Base-by-base conservation (phyloP, 2,329 filamentous ascomycete genomes). In the Daldinia sp. region DNA sequence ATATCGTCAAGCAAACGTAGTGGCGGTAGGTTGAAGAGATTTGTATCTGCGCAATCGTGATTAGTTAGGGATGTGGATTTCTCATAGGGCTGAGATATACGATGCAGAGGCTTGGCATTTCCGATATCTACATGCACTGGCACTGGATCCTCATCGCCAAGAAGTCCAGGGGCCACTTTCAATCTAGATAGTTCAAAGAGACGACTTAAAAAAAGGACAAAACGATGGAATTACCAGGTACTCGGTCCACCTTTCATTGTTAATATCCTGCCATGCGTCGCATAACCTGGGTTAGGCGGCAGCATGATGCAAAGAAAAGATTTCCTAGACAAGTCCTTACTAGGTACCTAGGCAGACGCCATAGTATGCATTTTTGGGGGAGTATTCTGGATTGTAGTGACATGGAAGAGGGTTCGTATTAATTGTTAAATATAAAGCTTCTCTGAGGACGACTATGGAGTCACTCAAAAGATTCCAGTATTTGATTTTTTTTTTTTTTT, bases 21-120 rank as follows among this genome's bases (percentile, higher is more conserved):
- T 37, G 42, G 28, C 15, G 7, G 15, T 37, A 48, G 44, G 33
- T 57, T 28, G 53, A 48, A 26, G 50, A 53, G 20, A 37, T 12
- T n/a, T 50, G 48, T 37, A 56, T 57, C 65, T 68, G 58, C 20
- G 41, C 33, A 30, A 53, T 63, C 39, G 35, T 53, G 57, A 59
- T 68, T 68, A 63, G 61, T 70, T 44, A 60, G 63, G 20, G 51
- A 58, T 60, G 51, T 55, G 35, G 56, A 55, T 62, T 63, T 60
- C 60, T 55, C 51, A 41, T 71, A 69, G 57, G 68, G 68, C 65
- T 70, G 68, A 68, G 33, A 54, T 54, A 54, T 54, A 37, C 46
- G 48, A 63, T 26, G 51, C 4, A n/a, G 59, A 55, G n/a, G 20
- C 65, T 66, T 68, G 63, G 68, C 68, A 55, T 54, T 48, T 30